Percentiles rank a stretch among this genome's conserved stretches.
phyloP scores from a whole-genome alignment of 768 basidiomycete genomes.

The Tubosaeta sp. region DNA sequence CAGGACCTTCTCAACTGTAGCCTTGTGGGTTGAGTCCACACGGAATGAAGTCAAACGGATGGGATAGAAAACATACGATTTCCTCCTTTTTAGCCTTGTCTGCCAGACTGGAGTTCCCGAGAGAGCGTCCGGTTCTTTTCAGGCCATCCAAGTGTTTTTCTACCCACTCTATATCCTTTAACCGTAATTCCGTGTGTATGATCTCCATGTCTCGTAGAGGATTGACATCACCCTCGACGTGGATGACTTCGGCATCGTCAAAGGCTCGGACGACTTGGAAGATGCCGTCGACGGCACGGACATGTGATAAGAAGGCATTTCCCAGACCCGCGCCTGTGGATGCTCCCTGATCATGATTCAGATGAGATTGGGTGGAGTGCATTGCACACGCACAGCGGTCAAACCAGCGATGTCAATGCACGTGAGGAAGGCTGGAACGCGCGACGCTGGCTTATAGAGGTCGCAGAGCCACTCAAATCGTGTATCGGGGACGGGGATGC shows the following conservation, averaged over 20 bases:
- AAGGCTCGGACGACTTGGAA: constrained; percentile 98
- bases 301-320: constrained; percentile 95
- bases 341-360: constrained; percentile 59
- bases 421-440: constrained; percentile 91
- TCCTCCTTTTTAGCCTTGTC: constrained; percentile 98
- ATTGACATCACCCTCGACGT: constrained; percentile 97
- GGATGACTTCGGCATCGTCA: constrained; percentile 98
- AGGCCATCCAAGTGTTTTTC: constrained; percentile 82
- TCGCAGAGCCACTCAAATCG: constrained; percentile 95
- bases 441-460: constrained; percentile 81
- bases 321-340: constrained; percentile 98
- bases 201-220: constrained; percentile 97
- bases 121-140: constrained; percentile 67
- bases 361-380: constrained; percentile 6
- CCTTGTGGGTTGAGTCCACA: constrained; percentile 41
- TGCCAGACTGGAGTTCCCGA: constrained; percentile 75
- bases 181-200: constrained; percentile 86
- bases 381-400: constrained; percentile 65
- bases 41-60: not conserved
- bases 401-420: constrained; percentile 99
- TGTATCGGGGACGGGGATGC: constrained; percentile 89
- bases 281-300: constrained; percentile 97
- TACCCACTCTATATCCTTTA: constrained; percentile 99
- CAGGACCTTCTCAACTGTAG: constrained; percentile 79
- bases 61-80: constrained; percentile 50